phyloP scores from a whole-genome alignment of 148 eudicot species.

The Rhododendron henanense region DNA sequence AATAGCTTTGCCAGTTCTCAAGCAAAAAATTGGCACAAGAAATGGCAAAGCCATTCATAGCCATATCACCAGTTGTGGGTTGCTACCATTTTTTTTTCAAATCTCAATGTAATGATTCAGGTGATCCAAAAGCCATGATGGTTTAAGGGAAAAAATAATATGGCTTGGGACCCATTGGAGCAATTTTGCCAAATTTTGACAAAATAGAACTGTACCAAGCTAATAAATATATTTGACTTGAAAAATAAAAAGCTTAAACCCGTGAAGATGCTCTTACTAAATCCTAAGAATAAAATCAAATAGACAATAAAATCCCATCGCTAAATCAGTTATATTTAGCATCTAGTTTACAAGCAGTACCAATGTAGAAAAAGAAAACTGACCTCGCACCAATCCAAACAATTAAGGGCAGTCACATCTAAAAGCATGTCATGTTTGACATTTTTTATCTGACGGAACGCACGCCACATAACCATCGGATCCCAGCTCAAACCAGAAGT shows the following conservation, averaged over 20 bases:
- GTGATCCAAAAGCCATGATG: neutral
- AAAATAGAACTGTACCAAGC: neutral
- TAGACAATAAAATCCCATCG: neutral
- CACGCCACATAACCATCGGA: slow-evolving; percentile 78
- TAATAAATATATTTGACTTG: neutral
- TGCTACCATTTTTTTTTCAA: neutral
- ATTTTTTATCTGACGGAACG: slow-evolving; percentile 44
- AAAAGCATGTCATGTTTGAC: slow-evolving; percentile 14
- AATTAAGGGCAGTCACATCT: slow-evolving; percentile 46
- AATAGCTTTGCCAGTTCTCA: neutral
- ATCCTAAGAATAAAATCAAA: neutral
- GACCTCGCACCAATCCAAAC: slow-evolving; percentile 67
- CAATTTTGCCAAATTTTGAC: neutral
- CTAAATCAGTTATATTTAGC: neutral
- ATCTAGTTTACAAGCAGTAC: neutral
- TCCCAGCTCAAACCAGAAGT: slow-evolving; percentile 66
- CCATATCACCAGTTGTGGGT: neutral
- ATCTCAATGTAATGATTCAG: neutral
- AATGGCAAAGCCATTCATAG: neutral
- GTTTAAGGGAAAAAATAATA: neutral
- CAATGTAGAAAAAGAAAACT: slow-evolving; percentile 9
- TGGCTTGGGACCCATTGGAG: neutral
- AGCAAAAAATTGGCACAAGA: neutral
- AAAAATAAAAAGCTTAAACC: neutral
- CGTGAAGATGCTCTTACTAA: neutral